Evolutionary conservation across 1,139 yeast species (phyloP).

Genomic region (Saccharomyces hybrid): DNA sequence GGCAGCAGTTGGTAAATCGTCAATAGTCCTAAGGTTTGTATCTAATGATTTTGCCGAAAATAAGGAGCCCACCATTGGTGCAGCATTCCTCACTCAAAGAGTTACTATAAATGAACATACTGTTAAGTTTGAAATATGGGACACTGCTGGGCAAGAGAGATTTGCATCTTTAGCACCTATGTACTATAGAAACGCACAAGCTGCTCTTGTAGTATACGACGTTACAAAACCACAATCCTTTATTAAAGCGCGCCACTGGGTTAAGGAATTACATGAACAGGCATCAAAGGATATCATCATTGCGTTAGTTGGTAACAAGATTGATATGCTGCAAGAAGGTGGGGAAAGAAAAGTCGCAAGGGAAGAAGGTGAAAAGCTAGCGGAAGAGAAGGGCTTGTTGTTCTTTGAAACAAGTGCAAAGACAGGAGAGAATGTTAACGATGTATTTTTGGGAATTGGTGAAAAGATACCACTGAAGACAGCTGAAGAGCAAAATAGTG

Average conservation of each 20-base stretch:
- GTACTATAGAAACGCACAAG: conserved; percentile 98
- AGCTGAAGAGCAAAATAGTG: conserved; percentile 3
- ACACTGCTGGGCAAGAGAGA: conserved; percentile 97
- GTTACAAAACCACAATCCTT: conserved; percentile 95
- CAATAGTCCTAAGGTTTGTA: conserved; percentile 85
- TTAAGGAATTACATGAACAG: conserved; percentile 90
- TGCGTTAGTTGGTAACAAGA: conserved; percentile 89
- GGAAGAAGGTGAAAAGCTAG: conserved; percentile 77
- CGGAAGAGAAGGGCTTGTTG: conserved; percentile 75
- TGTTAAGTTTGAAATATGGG: conserved; percentile 97
- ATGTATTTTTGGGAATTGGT: conserved; percentile 86
- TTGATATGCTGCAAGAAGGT: conserved; percentile 52
- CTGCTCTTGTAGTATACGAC: conserved; percentile 93
- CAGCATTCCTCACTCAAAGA: conserved; percentile 92
- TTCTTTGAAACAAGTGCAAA: conserved; percentile 96
- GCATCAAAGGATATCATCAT: conserved; percentile 85
- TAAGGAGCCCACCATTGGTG: conserved; percentile 96
- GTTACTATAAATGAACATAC: conserved; percentile 86
- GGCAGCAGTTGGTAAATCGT: conserved; percentile 96
- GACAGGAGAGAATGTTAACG: conserved; percentile 83
- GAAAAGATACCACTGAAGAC: conserved; percentile 35
- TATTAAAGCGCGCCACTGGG: conserved; percentile 99
- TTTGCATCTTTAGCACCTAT: conserved; percentile 95
- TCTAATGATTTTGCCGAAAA: conserved; percentile 95
- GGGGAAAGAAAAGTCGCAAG: conserved; percentile 68